Evolutionary conservation across 257 asterid genomes (phyloP), one percentile per base, ranked within the genome.

Genomic region (Nyctanthes arbortristis): DNA sequence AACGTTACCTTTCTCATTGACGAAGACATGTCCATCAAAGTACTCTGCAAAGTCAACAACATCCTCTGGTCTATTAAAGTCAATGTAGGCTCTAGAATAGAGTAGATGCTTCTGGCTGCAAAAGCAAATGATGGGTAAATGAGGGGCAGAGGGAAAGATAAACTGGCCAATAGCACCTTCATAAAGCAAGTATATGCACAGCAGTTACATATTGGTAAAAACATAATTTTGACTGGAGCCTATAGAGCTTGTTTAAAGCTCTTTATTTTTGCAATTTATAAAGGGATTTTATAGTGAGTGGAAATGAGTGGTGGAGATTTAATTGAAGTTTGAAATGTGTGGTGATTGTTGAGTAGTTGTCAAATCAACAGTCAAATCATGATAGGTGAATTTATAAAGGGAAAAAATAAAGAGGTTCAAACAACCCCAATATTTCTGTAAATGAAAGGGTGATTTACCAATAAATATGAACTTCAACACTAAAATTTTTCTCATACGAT

Each of bases 31-130:
- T 64, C 93, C 98, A 66, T 84, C 87, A 74, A 92, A 94, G 73
- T 85, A 92, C 81, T 88, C 98, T 0, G 98, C 96, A 69, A 94
- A 92, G 83, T 91, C 98, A 65, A 94, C 69, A 72, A 91, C 98
- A 75, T 94, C 99, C 40, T 86, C 97, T 24, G 93, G 85, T 73
- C 65, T 81, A 77, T 86, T 85, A 67, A 94, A 94, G 79, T 88
- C 89, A 40, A 92, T 78, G 79, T 87, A 89, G 36, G 97, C 97
- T 84, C 92, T 88, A 39, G 97, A 81, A 70, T 86, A 78, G 43
- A 63, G 73, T 69, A 76, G 84, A 70, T 73, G 93, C 85, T 84
- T 93, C 78, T 64, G 92, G 85, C 97, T 92, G 98, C 92, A 84
- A 70, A 84, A 63, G 27, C n/a, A 77, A 61, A 81, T 18, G 28